Conservation (phyloP, 1,139 yeast genomes). For the Magnusiomyces suaveolens region DNA sequence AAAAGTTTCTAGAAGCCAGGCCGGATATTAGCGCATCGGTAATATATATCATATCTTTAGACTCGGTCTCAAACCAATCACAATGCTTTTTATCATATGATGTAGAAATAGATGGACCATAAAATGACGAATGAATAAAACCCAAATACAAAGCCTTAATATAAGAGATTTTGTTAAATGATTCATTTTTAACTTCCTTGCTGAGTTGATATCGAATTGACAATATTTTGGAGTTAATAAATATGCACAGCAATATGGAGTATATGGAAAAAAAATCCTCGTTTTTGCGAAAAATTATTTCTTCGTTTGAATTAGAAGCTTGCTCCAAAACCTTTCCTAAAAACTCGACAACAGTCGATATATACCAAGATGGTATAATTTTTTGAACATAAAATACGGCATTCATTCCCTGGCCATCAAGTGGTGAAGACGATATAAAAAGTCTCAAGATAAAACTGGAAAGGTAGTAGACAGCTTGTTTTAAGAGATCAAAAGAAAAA, state of each 20-base stretch:
- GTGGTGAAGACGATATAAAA: too few species aligned
- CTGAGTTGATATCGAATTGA: not conserved
- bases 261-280: not conserved
- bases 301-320: not conserved
- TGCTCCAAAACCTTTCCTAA: not conserved
- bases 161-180: not conserved
- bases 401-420: not conserved
- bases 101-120: not conserved
- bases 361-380: not conserved
- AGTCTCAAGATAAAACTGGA: too few species aligned
- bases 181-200: not conserved
- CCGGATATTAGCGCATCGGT: not conserved
- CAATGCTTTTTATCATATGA: not conserved
- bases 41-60: not conserved
- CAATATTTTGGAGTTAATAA: not conserved
- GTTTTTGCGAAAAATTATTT: not conserved
- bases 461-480: too few species aligned
- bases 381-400: not conserved
- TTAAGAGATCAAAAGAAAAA: too few species aligned
- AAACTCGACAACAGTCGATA: not conserved
- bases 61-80: not conserved
- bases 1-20: not conserved
- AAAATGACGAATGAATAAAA: not conserved
- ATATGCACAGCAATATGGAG: not conserved
- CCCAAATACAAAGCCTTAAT: not conserved